Evolutionary conservation across 1,284 basidiomycete species (phyloP).

Genomic region (Cystobasidiaceae sp.): DNA sequence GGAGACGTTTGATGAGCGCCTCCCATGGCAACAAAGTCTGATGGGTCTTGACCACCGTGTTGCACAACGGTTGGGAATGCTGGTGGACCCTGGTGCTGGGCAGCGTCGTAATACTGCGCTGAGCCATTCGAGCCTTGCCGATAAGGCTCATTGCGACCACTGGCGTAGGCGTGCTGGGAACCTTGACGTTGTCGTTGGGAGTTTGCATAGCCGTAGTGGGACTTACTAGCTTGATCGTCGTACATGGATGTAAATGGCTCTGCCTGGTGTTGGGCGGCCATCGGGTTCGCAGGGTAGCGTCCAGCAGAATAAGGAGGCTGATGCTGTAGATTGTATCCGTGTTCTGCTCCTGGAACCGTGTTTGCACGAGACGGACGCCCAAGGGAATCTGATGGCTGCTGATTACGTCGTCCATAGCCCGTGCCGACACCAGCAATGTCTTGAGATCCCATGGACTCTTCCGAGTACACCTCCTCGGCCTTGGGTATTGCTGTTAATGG

Average conservation of each 20-base stretch:
- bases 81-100: too few species aligned
- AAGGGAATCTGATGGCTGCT: background rate
- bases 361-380: background rate
- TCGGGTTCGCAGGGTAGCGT: background rate
- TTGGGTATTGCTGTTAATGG: constrained; percentile 21
- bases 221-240: background rate
- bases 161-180: too few species aligned
- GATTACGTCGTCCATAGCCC: constrained; percentile 7
- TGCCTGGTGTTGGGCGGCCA: background rate
- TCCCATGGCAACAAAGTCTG: background rate
- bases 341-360: background rate
- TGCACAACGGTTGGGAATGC: background rate
- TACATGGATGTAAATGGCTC: constrained; percentile 26
- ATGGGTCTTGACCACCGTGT: background rate
- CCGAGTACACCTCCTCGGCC: constrained; percentile 2
- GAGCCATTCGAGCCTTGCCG: too few species aligned
- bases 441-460: background rate
- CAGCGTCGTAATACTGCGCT: too few species aligned
- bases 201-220: too few species aligned
- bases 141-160: too few species aligned
- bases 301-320: background rate
- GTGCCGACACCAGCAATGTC: constrained; percentile 22
- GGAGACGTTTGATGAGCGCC: background rate
- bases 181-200: too few species aligned
- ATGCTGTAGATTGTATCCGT: background rate